These are phyloP conservation scores for Aspergillus hancockii DNA, from an alignment of 495 filamentous ascomycete species.

Conservation along the genomic window DNA sequence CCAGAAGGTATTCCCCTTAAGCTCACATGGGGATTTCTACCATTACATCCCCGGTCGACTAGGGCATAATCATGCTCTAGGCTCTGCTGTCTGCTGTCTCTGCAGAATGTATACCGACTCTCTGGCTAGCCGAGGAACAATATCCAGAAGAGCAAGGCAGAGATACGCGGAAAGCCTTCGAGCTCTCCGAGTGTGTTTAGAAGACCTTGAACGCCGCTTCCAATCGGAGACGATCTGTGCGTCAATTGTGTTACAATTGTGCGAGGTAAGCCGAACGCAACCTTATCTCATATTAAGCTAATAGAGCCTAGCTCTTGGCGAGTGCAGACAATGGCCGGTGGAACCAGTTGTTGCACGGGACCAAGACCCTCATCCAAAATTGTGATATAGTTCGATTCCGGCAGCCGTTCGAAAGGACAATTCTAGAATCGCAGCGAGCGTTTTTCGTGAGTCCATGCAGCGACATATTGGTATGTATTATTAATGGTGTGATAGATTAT, in stretches of 20 bases:
- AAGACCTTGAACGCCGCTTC: not conserved
- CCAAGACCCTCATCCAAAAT: not conserved
- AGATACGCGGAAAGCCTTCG: not conserved
- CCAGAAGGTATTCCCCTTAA: not conserved
- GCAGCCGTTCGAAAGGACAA: not conserved
- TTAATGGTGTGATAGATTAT: not conserved
- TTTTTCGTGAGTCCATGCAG: not conserved
- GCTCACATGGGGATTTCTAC: not conserved
- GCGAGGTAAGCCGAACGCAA: not conserved
- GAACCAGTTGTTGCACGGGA: not conserved
- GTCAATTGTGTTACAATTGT: not conserved
- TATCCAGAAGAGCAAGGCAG: not conserved
- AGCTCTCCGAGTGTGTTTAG: not conserved
- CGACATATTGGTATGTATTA: not conserved
- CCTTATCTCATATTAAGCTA: not conserved
- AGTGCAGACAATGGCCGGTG: not conserved
- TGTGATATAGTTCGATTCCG: not conserved
- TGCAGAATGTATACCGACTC: not conserved
- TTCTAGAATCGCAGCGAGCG: not conserved
- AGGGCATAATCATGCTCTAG: not conserved
- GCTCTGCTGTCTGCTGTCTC: not conserved
- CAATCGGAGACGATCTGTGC: not conserved
- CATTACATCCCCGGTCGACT: not conserved
- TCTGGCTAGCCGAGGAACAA: not conserved
- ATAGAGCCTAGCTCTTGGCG: not conserved